Evolutionary conservation across 139 green algal genomes (phyloP).

Genomic region (Micromonas pusilla): DNA sequence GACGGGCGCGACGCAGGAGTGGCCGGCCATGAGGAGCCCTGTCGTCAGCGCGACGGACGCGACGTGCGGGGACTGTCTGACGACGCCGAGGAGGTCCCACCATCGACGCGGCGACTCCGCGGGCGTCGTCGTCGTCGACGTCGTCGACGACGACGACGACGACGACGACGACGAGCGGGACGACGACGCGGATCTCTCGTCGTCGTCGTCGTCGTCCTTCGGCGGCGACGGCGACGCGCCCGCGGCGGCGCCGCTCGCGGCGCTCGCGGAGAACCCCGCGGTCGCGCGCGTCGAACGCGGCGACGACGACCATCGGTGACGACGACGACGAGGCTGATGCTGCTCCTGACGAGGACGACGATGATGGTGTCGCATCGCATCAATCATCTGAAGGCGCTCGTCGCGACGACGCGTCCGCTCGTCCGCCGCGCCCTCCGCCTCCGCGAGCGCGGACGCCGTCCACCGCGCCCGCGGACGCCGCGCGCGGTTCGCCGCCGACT

Average conservation of each 20-base stretch:
- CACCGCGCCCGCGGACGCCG: neutral
- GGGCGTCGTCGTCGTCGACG: neutral
- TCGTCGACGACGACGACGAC: neutral
- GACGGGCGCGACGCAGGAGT: neutral
- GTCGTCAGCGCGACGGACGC: neutral
- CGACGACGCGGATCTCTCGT: neutral
- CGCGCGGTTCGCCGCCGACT: neutral
- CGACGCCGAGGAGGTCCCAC: neutral
- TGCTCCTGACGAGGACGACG: too few relatives aligned
- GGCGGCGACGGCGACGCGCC: neutral
- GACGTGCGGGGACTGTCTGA: neutral
- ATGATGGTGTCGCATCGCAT: too few relatives aligned
- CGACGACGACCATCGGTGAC: neutral
- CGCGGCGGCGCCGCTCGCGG: neutral
- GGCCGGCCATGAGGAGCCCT: neutral
- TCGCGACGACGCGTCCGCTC: too few relatives aligned
- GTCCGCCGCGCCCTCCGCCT: too few relatives aligned
- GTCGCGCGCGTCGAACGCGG: neutral
- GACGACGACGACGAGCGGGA: neutral
- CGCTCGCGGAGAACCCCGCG: neutral
- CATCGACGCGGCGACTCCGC: neutral
- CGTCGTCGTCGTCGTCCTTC: neutral
- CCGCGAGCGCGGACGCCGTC: too few relatives aligned
- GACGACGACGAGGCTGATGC: too few relatives aligned
- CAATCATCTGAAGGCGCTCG: too few relatives aligned